phyloP scores from a whole-genome alignment of 1,139 yeast species.

The Debaryomyces psychrophilus region DNA sequence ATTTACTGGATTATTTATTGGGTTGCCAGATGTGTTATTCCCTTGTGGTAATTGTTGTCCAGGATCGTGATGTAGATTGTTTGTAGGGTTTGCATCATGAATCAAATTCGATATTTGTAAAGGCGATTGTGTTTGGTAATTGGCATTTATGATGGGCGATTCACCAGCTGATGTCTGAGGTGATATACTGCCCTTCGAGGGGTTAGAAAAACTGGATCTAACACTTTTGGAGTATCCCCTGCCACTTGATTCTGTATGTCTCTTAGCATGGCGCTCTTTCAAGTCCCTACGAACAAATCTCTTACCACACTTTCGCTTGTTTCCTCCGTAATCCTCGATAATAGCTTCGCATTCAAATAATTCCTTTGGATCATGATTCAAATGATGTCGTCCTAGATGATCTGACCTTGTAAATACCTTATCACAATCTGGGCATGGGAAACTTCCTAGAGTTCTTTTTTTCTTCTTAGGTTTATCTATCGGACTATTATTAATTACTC shows the following conservation, averaged over 20 bases:
- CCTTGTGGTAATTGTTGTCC: background rate
- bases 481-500: conserved; percentile 1
- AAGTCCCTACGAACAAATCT: conserved; percentile 42
- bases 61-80: background rate
- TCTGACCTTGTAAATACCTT: conserved; percentile 48
- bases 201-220: background rate
- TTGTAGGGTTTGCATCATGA: conserved; percentile 13
- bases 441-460: conserved; percentile 15
- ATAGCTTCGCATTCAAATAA: conserved; percentile 35
- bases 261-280: conserved; percentile 36
- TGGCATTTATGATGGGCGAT: conserved; percentile 9
- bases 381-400: conserved; percentile 45
- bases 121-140: conserved; percentile 18
- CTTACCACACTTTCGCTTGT: conserved; percentile 30
- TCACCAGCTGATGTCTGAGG: conserved; percentile 13
- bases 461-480: conserved; percentile 12
- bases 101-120: conserved; percentile 25
- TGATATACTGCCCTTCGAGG: conserved; percentile 13
- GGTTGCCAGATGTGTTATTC: background rate
- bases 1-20: background rate
- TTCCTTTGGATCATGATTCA: conserved; percentile 43
- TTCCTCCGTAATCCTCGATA: conserved; percentile 27
- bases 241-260: conserved; percentile 23
- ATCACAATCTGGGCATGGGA: conserved; percentile 30
- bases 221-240: background rate